Conservation (phyloP, 2,329 filamentous ascomycete genomes). For the Colletotrichum tofieldiae region DNA sequence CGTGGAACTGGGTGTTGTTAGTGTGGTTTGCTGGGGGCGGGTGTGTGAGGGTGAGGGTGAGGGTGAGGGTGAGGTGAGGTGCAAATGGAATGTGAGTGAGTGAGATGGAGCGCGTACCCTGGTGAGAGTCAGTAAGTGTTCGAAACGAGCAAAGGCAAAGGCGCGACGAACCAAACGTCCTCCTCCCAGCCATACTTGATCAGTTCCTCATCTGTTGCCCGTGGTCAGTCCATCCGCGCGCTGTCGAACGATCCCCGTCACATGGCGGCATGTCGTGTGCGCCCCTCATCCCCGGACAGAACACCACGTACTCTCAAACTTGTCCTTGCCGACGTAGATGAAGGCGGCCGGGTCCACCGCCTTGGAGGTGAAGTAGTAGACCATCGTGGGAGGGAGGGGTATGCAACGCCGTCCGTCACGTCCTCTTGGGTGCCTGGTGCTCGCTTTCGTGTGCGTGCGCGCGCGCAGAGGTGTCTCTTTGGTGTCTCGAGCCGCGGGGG, state of each 20-base stretch:
- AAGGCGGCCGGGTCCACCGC: conserved; percentile 86
- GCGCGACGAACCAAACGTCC: conserved; percentile 84
- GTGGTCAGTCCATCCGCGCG: background rate
- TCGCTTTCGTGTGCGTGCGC: background rate
- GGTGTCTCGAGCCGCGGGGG: background rate
- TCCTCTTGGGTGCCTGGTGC: background rate
- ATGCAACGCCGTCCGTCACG: background rate
- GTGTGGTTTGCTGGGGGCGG: background rate
- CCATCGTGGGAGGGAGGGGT: conserved; percentile 72
- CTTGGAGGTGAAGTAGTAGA: conserved; percentile 95
- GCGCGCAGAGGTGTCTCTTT: background rate
- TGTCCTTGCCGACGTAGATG: conserved; percentile 98
- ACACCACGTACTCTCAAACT: conserved; percentile 87
- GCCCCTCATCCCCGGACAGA: conserved; percentile 1
- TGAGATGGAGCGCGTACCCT: conserved; percentile 48
- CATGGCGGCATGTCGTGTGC: background rate
- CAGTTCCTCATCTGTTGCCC: conserved; percentile 86
- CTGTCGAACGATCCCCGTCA: background rate
- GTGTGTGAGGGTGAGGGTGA: background rate
- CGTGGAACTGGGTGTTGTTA: conserved; percentile 80
- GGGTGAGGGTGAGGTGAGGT: conserved; percentile 14
- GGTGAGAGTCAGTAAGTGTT: conserved; percentile 20
- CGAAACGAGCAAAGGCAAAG: conserved; percentile 17
- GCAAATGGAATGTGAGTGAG: background rate
- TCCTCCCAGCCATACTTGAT: conserved; percentile 96